These are phyloP conservation scores for Cubamyces lactineus DNA, from an alignment of 768 basidiomycete genomes.

Conservation along the genomic window DNA sequence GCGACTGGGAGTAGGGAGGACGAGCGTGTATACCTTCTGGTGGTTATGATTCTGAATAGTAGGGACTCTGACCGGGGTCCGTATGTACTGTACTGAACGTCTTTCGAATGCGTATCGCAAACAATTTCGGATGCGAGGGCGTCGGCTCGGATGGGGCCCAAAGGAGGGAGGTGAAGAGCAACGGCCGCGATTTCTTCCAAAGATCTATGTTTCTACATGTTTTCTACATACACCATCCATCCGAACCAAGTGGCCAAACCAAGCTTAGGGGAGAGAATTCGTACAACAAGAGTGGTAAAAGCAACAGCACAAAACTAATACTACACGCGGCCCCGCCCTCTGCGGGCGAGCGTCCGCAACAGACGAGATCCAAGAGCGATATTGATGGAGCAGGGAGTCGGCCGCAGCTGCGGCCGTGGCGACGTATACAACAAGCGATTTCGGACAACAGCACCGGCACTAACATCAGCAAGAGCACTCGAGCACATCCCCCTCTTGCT, in stretches of 20 bases:
- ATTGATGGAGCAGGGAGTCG: no score
- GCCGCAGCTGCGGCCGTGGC: neutral
- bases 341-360: neutral
- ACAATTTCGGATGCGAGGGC: no score
- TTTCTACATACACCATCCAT: neutral
- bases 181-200: neutral
- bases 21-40: no score
- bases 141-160: no score
- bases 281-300: neutral
- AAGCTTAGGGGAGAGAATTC: neutral
- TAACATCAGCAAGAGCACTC: neutral
- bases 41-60: no score
- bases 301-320: neutral
- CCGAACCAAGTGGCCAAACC: neutral
- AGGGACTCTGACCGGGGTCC: no score
- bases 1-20: no score
- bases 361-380: no score
- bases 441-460: conserved; percentile 12
- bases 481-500: conserved; percentile 9
- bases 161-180: no score
- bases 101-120: no score
- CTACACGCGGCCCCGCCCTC: neutral
- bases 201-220: conserved; percentile 3
- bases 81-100: no score
- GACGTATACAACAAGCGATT: conserved; percentile 4